These are phyloP conservation scores for Calonectria leucothoes DNA, from an alignment of 2,329 filamentous ascomycete genomes.

Conservation along the genomic window DNA sequence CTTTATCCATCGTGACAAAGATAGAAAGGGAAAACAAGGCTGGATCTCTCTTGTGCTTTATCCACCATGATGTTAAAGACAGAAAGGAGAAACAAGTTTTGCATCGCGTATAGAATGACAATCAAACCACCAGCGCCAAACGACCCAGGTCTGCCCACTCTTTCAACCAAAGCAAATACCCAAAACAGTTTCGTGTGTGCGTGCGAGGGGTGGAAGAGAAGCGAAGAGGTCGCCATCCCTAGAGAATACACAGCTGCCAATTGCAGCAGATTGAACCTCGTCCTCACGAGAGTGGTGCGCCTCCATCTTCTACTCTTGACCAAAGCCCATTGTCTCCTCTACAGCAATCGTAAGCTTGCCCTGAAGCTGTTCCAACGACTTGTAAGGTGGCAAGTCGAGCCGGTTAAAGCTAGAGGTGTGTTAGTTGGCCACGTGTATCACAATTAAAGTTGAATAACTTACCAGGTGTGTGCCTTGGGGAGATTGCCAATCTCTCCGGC, in stretches of 20 bases:
- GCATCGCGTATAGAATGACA: conserved; percentile 40
- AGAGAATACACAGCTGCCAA: conserved; percentile 31
- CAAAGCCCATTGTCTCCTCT: conserved; percentile 98
- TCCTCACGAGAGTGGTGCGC: conserved; percentile 29
- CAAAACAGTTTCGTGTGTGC: conserved; percentile 39
- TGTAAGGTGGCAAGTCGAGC: conserved; percentile 93
- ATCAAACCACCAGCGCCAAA: conserved; percentile 47
- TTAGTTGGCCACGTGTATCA: conserved; percentile 38
- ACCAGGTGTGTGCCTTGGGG: conserved; percentile 99
- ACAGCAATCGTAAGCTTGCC: conserved; percentile 96
- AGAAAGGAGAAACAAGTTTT: conserved; percentile 31
- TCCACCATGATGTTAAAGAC: conserved; percentile 21
- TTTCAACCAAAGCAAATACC: conserved; percentile 47
- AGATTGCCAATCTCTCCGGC: conserved; percentile 90
- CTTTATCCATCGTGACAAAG: conserved; percentile 24
- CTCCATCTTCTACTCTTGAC: conserved; percentile 80
- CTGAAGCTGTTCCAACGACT: conserved; percentile 85
- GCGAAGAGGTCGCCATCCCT: conserved; percentile 25
- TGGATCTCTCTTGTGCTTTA: conserved; percentile 24
- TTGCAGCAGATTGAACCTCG: conserved; percentile 24
- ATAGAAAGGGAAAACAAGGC: conserved; percentile 4
- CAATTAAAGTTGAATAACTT: conserved; percentile 53
- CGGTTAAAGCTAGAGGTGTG: conserved; percentile 83
- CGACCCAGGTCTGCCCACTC: conserved; percentile 44
- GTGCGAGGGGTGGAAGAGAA: conserved; percentile 33